phyloP scores from a whole-genome alignment of 2,329 filamentous ascomycete genomes.

The Pseudogymnoascus sp. region DNA sequence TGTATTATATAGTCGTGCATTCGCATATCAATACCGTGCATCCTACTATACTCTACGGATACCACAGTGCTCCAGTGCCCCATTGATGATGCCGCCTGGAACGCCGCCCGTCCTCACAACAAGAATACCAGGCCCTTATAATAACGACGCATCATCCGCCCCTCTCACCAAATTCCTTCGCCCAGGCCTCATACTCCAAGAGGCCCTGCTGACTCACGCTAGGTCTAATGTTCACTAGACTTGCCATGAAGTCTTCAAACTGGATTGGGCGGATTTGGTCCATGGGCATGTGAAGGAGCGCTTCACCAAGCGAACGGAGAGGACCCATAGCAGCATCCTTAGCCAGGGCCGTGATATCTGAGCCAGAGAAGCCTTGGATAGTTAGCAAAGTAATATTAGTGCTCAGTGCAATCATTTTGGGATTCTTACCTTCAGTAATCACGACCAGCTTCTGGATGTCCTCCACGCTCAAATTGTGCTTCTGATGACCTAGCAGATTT shows the following conservation, averaged over 20 bases:
- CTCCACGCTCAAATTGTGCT: conserved; percentile 62
- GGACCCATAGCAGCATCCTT: conserved; percentile 99
- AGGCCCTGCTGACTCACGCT: conserved; percentile 81
- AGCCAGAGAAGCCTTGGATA: conserved; percentile 80
- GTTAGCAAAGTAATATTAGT: conserved; percentile 10
- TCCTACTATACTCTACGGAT: neutral
- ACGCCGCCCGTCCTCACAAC: neutral
- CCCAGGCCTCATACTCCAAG: conserved; percentile 90
- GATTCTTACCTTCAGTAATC: conserved; percentile 69
- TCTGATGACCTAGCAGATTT: conserved; percentile 77
- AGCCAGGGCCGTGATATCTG: conserved; percentile 89
- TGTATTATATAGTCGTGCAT: conserved; percentile 7
- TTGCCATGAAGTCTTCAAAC: conserved; percentile 74
- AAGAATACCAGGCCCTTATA: neutral
- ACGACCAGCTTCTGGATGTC: conserved; percentile 69
- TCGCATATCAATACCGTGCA: conserved; percentile 1
- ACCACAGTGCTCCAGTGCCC: neutral
- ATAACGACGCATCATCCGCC: conserved; percentile 50
- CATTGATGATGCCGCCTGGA: neutral
- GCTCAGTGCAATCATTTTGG: neutral
- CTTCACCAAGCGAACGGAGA: conserved; percentile 80
- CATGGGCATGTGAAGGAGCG: conserved; percentile 81
- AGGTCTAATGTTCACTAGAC: conserved; percentile 75
- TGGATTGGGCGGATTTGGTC: conserved; percentile 87
- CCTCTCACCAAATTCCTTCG: conserved; percentile 82